phyloP scores from a whole-genome alignment of 495 filamentous ascomycete genomes.

The Poronia punctata region DNA sequence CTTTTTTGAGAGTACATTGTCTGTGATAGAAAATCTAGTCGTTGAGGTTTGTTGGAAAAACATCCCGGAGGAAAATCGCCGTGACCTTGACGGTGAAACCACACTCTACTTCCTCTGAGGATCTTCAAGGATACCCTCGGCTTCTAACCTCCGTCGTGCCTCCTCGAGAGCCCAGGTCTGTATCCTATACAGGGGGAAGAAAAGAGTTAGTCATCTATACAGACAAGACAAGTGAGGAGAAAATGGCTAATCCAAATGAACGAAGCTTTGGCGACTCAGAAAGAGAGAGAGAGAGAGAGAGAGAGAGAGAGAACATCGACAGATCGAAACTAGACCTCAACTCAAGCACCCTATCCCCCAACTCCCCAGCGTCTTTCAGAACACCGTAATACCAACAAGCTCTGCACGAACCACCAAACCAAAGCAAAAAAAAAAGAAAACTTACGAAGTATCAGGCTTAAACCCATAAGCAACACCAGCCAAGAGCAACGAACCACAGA shows the following conservation, averaged over 20 bases:
- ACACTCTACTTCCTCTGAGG: slow-evolving; percentile 29
- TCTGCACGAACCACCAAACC: neutral
- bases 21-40: slow-evolving; percentile 3
- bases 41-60: neutral
- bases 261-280: no score
- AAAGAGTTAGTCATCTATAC: no score
- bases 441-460: slow-evolving; percentile 98
- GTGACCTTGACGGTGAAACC: neutral
- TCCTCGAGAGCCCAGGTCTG: slow-evolving; percentile 99
- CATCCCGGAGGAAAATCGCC: neutral
- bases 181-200: slow-evolving; percentile 55
- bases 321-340: no score
- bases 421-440: slow-evolving; percentile 19
- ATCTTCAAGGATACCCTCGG: slow-evolving; percentile 86
- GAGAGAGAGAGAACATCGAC: no score
- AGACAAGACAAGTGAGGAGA: neutral
- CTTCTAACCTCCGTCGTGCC: slow-evolving; percentile 84
- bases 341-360: neutral
- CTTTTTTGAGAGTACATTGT: slow-evolving; percentile 5
- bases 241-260: no score
- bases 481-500: slow-evolving; percentile 72
- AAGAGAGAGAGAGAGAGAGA: no score
- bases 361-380: neutral
- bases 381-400: no score
- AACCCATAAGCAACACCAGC: slow-evolving; percentile 82